Percentiles rank a stretch among this genome's conserved stretches.
Evolutionary conservation across 345 rosid genomes (phyloP).

Genomic region (Eucalyptus pauciflora): DNA sequence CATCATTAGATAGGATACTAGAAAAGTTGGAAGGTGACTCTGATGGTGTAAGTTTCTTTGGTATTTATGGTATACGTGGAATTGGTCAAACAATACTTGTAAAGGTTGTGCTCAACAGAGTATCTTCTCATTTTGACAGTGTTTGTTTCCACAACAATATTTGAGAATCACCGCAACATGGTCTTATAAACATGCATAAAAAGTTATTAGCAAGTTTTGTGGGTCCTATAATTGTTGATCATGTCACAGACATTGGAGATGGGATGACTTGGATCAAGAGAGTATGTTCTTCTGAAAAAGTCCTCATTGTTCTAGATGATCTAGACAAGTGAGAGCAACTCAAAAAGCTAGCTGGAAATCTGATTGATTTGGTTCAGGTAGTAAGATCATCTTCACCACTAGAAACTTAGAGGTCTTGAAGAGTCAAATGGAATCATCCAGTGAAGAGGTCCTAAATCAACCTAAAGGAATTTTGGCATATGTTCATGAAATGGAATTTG

Average conservation of each 20-base stretch:
- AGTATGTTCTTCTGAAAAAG: background rate
- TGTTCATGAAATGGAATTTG: too few relatives aligned
- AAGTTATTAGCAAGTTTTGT: background rate
- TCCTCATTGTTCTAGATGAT: background rate
- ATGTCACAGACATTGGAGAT: too few relatives aligned
- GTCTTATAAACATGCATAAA: background rate
- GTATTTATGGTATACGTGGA: background rate
- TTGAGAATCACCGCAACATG: background rate
- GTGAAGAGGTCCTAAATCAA: too few relatives aligned
- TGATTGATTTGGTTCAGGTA: background rate
- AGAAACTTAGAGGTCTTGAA: background rate
- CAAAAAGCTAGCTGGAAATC: background rate
- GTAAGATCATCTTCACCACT: background rate
- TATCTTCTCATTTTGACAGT: background rate
- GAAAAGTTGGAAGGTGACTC: background rate
- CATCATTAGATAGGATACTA: background rate
- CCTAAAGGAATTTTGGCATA: too few relatives aligned
- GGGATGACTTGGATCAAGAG: background rate
- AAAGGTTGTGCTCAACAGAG: background rate
- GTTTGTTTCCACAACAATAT: background rate
- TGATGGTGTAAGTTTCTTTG: background rate
- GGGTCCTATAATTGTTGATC: too few relatives aligned
- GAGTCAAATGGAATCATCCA: background rate
- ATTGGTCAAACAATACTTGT: background rate
- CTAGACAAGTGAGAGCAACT: background rate